Base-by-base conservation (phyloP, 2,329 filamentous ascomycete genomes). In the Calonectria fujianensis region DNA sequence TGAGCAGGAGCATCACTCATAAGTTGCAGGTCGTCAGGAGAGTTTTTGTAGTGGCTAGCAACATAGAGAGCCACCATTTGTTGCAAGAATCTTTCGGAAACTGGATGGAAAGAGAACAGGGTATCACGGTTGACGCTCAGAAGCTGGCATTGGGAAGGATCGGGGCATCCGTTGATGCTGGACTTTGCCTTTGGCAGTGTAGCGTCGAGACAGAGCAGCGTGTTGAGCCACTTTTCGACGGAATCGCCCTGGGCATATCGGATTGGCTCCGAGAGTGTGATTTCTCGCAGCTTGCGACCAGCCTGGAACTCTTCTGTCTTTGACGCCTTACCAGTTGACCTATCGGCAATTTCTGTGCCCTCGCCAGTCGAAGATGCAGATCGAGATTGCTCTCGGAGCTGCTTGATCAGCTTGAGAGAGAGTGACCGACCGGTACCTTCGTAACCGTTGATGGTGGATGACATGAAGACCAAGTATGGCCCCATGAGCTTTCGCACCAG, bases 31-130 rank as follows among this genome's bases (percentile, higher is more conserved):
- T 99, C 97, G 81, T 99, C 98, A 0, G 97, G 97, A 0, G 96
- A 95, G 86, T 99, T 99, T 86, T 98, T 98, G 89, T 99, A 98
- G 85, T 98, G 96, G 69, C 95, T 98, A 35, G 97, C 96, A 35
- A 99, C 97, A 81, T 98, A 99, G 2, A 99, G 91, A 0, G 96
- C 96, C 86, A 99, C 96, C 95, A 99, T 98, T 81, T 98, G 96
- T 84, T 99, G 97, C 70, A 99, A 87, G 86, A 99, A 98, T 82
- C 96, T 97, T 84, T 99, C 97, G 3, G 97, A 97, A 27, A 98
- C 95, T 3, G 96, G 95, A 82, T 99, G 97, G 88, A 97, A 99
- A 16, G 96, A 98, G 87, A 99, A 99, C 18, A 99, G 91, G 11
- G 96, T 98, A 86, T 99, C 97, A 71, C 97, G 94, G 87, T 98